Conservation (phyloP, 257 asterid species). For the Rauvolfia tetraphylla region DNA sequence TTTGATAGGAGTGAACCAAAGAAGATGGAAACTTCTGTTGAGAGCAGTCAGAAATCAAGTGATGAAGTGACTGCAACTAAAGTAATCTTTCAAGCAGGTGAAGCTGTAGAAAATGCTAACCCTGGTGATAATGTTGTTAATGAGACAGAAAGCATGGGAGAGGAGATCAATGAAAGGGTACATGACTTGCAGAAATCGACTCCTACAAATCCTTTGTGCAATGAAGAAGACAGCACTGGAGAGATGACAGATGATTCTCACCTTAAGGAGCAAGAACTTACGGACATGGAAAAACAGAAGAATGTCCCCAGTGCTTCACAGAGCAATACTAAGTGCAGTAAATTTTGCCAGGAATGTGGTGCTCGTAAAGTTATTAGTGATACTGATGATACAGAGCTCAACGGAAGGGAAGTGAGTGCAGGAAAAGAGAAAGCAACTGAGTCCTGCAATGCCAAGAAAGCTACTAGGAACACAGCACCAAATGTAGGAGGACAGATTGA, state of each 20-base stretch:
- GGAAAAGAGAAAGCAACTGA: background rate
- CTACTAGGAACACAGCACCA: too few relatives aligned
- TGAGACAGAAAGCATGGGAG: background rate
- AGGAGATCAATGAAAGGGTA: background rate
- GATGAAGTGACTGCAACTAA: background rate
- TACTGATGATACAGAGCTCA: too few relatives aligned
- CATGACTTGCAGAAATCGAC: background rate
- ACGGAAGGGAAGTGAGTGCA: too few relatives aligned
- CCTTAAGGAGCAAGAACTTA: background rate
- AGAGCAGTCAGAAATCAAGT: background rate
- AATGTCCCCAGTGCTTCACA: background rate
- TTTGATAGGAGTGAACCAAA: too few relatives aligned
- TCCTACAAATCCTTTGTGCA: background rate
- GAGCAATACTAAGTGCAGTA: background rate
- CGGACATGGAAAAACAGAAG: background rate
- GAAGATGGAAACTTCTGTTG: too few relatives aligned
- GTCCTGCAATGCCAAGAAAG: background rate
- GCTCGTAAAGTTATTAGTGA: background rate
- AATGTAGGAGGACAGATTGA: too few relatives aligned
- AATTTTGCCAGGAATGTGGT: background rate
- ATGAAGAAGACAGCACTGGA: too few relatives aligned
- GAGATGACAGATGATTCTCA: too few relatives aligned
- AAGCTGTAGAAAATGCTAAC: background rate
- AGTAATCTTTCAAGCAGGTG: background rate
- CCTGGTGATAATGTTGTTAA: background rate